These are phyloP conservation scores for Erigeron philadelphicus DNA, from an alignment of 140 eudicot species.

Conservation along the genomic window DNA sequence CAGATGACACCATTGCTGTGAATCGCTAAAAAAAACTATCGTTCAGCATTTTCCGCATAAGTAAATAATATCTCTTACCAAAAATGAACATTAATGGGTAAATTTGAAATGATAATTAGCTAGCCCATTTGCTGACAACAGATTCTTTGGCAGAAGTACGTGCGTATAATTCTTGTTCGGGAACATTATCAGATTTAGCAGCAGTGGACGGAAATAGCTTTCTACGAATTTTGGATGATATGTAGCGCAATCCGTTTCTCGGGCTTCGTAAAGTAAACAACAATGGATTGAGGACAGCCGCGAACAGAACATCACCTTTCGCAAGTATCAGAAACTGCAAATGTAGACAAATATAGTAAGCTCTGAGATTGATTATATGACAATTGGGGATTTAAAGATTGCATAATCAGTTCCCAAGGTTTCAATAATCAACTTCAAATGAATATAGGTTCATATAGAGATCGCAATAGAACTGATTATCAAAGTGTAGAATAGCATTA, in stretches of 20 bases:
- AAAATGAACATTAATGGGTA: conserved; percentile 7
- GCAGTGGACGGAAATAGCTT: conserved; percentile 29
- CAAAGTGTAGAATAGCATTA: too few relatives aligned
- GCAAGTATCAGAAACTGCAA: conserved; percentile 61
- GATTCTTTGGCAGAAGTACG: conserved; percentile 62
- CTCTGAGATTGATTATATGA: neutral
- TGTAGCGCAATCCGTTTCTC: conserved; percentile 48
- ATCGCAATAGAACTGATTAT: too few relatives aligned
- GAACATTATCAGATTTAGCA: conserved; percentile 22
- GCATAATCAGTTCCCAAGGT: too few relatives aligned
- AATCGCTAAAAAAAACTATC: neutral
- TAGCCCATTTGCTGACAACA: conserved; percentile 86
- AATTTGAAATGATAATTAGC: conserved; percentile 27
- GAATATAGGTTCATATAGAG: too few relatives aligned
- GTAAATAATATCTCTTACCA: neutral
- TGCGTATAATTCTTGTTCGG: conserved; percentile 37
- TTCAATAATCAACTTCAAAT: too few relatives aligned
- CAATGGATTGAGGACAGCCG: conserved; percentile 63
- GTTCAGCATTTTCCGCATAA: conserved; percentile 13
- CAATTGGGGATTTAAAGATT: too few relatives aligned
- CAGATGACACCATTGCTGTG: neutral
- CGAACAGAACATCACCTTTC: conserved; percentile 73
- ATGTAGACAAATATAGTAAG: conserved; percentile 10
- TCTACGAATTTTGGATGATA: conserved; percentile 33
- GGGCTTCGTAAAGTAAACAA: conserved; percentile 56